These are phyloP conservation scores for Penicillium nucicola DNA, from an alignment of 495 filamentous ascomycete species.

Conservation along the genomic window DNA sequence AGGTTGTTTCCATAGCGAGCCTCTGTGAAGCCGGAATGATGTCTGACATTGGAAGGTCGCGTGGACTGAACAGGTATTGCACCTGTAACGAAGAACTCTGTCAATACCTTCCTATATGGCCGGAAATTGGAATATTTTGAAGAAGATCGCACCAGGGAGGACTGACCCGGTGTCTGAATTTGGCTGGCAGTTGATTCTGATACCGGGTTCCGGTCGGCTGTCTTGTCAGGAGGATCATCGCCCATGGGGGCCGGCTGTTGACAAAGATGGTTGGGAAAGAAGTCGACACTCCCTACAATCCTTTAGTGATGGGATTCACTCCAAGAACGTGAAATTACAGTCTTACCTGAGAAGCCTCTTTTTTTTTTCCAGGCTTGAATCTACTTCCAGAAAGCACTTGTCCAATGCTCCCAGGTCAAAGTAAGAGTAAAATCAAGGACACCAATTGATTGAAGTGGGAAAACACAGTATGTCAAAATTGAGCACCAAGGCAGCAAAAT, in stretches of 20 bases:
- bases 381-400: no score
- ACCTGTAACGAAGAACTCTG: slow-evolving; percentile 16
- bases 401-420: background rate
- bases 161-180: slow-evolving; percentile 26
- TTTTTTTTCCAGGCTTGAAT: no score
- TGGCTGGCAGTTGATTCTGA: slow-evolving; percentile 13
- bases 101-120: background rate
- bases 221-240: slow-evolving; percentile 28
- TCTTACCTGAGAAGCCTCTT: background rate
- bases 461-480: no score
- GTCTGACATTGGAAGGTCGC: slow-evolving; percentile 20
- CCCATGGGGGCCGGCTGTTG: slow-evolving; percentile 31
- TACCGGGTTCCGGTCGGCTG: slow-evolving; percentile 13
- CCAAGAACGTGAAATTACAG: background rate
- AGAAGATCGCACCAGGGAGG: background rate
- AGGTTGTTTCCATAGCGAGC: slow-evolving; percentile 25
- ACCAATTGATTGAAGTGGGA: no score
- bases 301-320: background rate
- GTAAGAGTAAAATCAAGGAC: no score
- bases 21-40: slow-evolving; percentile 20
- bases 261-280: background rate
- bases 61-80: slow-evolving; percentile 10
- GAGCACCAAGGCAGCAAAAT: no score
- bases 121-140: background rate
- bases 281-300: background rate